phyloP scores from a whole-genome alignment of 2,329 filamentous ascomycete genomes.

The Fusarium sp. region DNA sequence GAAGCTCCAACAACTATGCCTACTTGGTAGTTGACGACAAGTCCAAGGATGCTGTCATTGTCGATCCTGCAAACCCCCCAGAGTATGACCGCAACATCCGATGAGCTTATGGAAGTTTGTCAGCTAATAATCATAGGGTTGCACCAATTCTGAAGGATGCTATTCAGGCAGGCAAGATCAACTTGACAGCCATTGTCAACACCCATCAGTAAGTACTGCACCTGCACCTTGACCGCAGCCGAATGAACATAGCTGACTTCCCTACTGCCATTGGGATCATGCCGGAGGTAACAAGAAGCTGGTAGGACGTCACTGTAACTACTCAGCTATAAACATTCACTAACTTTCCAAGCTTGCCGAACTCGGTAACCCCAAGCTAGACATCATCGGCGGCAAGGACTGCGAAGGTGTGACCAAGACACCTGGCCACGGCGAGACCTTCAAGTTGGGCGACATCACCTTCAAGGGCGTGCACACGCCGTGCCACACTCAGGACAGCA shows the following conservation, averaged over 20 bases:
- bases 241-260: constrained; percentile 7
- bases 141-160: constrained; percentile 76
- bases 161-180: constrained; percentile 76
- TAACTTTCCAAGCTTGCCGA: constrained; percentile 50
- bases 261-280: constrained; percentile 86
- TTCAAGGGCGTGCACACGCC: constrained; percentile 94
- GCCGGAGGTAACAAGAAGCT: constrained; percentile 90
- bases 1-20: constrained; percentile 83
- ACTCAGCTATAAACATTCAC: background rate
- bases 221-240: background rate
- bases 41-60: constrained; percentile 80
- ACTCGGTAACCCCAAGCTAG: constrained; percentile 69
- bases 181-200: constrained; percentile 90
- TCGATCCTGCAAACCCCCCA: constrained; percentile 82
- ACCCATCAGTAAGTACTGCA: constrained; percentile 84
- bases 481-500: constrained; percentile 98
- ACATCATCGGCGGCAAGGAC: constrained; percentile 88
- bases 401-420: constrained; percentile 83
- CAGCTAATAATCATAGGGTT: constrained; percentile 58
- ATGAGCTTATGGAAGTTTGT: background rate
- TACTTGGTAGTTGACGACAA: constrained; percentile 84
- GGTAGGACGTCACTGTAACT: constrained; percentile 57
- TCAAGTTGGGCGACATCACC: constrained; percentile 84
- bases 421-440: constrained; percentile 78
- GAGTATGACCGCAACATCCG: constrained; percentile 65